Evolutionary conservation across 1,139 yeast species (phyloP), one percentile per base, ranked within the genome.

Genomic region (Geotrichum europaeum): DNA sequence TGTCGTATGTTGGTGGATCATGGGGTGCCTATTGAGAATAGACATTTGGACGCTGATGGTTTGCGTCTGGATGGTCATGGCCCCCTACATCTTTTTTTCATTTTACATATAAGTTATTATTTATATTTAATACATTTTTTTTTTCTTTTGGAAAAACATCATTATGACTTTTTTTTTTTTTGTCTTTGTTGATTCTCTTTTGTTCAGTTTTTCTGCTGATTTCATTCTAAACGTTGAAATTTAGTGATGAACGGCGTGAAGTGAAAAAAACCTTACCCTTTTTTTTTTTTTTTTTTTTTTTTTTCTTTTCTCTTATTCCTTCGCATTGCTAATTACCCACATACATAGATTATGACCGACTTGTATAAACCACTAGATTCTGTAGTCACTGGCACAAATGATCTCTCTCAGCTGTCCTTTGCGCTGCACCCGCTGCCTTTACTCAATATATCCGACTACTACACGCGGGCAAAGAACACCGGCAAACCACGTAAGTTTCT

Each of bases 391-490:
- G 43, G 43, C 18, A 13, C 43, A 13, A 36, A 36, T 36, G 43
- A 36, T 36, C 22, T 43, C 1, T 61, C 63, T 13, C 60, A 55
- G 43, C 60, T 56, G 57, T 53, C 69, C 24, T 65, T 72, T 55
- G 67, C 67, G 4, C 63, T 74, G 24, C 77, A 74, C 59, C 76
- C 77, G 5, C 63, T 74, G 53, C 75, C 76, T 9, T 59, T 74
- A 54, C 68, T 74, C 51, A 73, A 72, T 62, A 72, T 74, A 6
- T 72, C 76, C 20, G 77, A 74, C 61, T 73, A 68, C 58, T 71
- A 67, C 57, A 71, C 75, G 2, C 65, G 77, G 12, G 67, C 69
- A 20, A 67, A 64, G 50, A 57, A 65, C 43, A 58, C 65, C 15
- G 58, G 64, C 9, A 65, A 65, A 13, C 55, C 64, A 3, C 49